Evolutionary conservation across 2,329 filamentous ascomycete species (phyloP), one percentile per base, ranked within the genome.

Genomic region (Fusarium sp.): DNA sequence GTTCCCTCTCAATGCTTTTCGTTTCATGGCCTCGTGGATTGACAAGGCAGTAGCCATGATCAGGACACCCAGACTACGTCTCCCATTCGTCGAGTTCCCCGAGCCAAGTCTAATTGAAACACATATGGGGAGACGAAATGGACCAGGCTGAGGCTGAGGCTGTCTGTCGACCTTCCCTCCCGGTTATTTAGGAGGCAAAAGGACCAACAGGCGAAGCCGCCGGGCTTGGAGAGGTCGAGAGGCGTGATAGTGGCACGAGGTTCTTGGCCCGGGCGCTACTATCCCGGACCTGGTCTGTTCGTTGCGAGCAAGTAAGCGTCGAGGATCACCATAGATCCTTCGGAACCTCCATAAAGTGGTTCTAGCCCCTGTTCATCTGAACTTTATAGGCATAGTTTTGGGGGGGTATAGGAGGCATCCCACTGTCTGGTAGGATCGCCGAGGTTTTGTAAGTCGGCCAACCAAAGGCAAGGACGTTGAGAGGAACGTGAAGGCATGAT

Each of bases 211-310:
- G 43, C 30, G 60, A 63, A 32, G 34, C 20, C 25, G 23, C 30
- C 27, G 23, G 57, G 60, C 20, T 39, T 41, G 32, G n/a, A 11
- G 9, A 63, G 34, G 43, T 20, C 18, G 14, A 45, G 45, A 54
- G 45, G 43, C 48, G 58, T 67, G 58, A 67, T 63, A 35, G 58
- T 66, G 64, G 64, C 56, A 66, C 25, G 64, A 66, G 64, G 18
- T 39, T 60, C 41, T n/a, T 63, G 60, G 60, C 27, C 45, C 43
- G 60, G 60, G 60, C 45, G 60, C 14, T 63, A 20, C 7, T 16
- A 63, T 32, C 60, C 60, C 41, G 34, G 34, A 20, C 45, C 34
- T 54, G 43, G 60, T 23, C 34, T 20, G 25, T 54, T 23, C 43
- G 10, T 52, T 20, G n/a, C 30, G 39, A 57, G 27, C 62, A 64